A percentile compares a stretch with the other conserved stretches of the same genome.
phyloP scores from a whole-genome alignment of 192 early-diverging fungal species.

The Powellomyces hirtus region DNA sequence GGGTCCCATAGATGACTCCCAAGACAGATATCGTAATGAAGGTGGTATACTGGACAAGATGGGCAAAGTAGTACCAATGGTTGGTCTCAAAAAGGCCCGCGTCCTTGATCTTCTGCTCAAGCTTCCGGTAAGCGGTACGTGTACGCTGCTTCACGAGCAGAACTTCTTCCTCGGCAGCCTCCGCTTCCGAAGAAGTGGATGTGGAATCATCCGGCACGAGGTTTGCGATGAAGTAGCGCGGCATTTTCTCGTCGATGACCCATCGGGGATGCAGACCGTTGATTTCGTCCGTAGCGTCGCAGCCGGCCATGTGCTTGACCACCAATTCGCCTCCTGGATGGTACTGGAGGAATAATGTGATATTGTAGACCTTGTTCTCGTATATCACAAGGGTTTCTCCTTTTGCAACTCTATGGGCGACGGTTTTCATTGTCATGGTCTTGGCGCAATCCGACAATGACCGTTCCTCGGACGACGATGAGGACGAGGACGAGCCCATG shows the following conservation, averaged over 20 bases:
- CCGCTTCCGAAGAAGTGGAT: neutral
- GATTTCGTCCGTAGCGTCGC: constrained; percentile 89
- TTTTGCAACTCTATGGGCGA: constrained; percentile 13
- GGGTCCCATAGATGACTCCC: neutral
- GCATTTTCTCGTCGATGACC: constrained; percentile 73
- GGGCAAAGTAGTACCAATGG: constrained; percentile 49
- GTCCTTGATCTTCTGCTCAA: constrained; percentile 63
- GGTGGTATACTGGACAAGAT: constrained; percentile 1
- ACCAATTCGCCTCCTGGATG: constrained; percentile 95
- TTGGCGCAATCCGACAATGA: neutral
- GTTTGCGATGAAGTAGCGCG: constrained; percentile 78
- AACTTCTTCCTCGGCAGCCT: constrained; percentile 12
- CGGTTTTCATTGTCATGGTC: constrained; percentile 4
- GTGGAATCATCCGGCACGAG: constrained; percentile 36
- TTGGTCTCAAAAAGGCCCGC: constrained; percentile 67
- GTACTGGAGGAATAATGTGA: constrained; percentile 64
- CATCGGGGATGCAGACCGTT: constrained; percentile 79
- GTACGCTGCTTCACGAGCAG: constrained; percentile 7
- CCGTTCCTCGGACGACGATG: neutral
- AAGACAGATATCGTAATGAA: neutral
- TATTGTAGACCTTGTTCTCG: constrained; percentile 83
- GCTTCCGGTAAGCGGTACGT: constrained; percentile 54
- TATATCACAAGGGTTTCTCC: constrained; percentile 78
- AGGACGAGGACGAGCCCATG: neutral
- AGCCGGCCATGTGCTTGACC: constrained; percentile 76